phyloP scores from a whole-genome alignment of 192 early-diverging fungal genomes.

The Irineochytrium annulatum region DNA sequence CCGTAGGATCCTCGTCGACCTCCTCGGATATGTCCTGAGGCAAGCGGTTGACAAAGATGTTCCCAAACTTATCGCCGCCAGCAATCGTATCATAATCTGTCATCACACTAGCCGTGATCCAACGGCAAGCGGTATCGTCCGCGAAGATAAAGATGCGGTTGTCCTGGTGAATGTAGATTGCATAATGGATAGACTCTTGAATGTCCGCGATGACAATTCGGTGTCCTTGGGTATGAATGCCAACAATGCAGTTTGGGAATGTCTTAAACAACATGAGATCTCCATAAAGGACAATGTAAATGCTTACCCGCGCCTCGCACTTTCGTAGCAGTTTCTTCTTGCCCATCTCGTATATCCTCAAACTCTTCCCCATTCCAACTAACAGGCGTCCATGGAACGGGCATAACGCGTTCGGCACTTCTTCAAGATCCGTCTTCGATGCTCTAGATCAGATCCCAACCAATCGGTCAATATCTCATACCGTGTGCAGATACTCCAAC shows the following conservation, averaged over 20 bases:
- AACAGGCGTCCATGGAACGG: constrained; percentile 83
- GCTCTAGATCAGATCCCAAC: constrained; percentile 8
- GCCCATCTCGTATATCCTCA: constrained; percentile 92
- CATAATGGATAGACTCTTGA: constrained; percentile 83
- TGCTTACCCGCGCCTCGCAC: constrained; percentile 76
- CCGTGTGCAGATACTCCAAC: constrained; percentile 77
- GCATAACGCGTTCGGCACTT: constrained; percentile 75
- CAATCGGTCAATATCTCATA: constrained; percentile 13
- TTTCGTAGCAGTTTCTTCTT: constrained; percentile 85
- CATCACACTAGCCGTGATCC: constrained; percentile 73
- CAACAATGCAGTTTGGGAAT: constrained; percentile 71
- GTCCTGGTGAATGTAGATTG: constrained; percentile 62
- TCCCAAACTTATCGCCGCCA: constrained; percentile 97
- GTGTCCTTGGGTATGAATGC: constrained; percentile 72
- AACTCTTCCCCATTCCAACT: constrained; percentile 79
- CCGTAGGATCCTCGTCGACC: constrained; percentile 85
- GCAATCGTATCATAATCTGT: constrained; percentile 91
- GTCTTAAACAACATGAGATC: constrained; percentile 3
- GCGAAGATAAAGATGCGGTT: constrained; percentile 88
- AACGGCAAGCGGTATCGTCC: constrained; percentile 86
- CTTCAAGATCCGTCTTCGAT: constrained; percentile 74
- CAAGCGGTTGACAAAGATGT: constrained; percentile 75
- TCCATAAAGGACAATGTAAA: neutral
- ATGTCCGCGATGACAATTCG: constrained; percentile 83
- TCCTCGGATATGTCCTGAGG: constrained; percentile 60